Evolutionary conservation across 768 basidiomycete genomes (phyloP), one percentile per base, ranked within the genome.

Genomic region (Tulasnella sp.): DNA sequence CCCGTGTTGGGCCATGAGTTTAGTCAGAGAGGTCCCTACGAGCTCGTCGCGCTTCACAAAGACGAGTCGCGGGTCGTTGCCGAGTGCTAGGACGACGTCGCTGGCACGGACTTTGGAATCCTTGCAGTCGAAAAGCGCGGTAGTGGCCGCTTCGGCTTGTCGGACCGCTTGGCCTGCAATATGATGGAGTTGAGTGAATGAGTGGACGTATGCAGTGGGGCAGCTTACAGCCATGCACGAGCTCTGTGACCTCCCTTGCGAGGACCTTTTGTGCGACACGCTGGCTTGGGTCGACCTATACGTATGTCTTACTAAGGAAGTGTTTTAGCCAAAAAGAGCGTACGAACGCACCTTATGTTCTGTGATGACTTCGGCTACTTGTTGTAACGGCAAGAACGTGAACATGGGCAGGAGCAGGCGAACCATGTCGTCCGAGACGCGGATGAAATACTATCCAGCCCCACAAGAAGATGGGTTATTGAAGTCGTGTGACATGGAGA

Each of bases 361-460:
- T 8, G 69, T 63, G 66, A 91, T 70, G 4, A 84, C 65, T 1
- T 72, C 69, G 1, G 75, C 68, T 42, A 96, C 82, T 58, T 78
- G 68, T 14, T 75, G 68, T 11, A 77, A 63, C 0, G 83, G 71
- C 29, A 93, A 70, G 39, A 96, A 74, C 2, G 91, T 93, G 62
- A 98, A 87, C 61, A 92, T 70, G 61, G 79, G 83, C 27, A 98
- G 73, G 65, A 89, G 87, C 61, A 74, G 78, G 55, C 78, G 80
- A 3, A 92, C 84, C 63, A 92, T 88, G 11, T 76, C 77, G 63
- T 98, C 93, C 0, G 81, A 68, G 6, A 83, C 80, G 63, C 83
- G 80, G 40, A 94, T 67, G 72, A 96, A 98, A 71, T 94, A 98
- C 94, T 99, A 62, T 46, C 1, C 23, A 31, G 23, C 27, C 14